These are phyloP conservation scores for Diplodia sapinea DNA, from an alignment of 2,329 filamentous ascomycete species.

Conservation along the genomic window DNA sequence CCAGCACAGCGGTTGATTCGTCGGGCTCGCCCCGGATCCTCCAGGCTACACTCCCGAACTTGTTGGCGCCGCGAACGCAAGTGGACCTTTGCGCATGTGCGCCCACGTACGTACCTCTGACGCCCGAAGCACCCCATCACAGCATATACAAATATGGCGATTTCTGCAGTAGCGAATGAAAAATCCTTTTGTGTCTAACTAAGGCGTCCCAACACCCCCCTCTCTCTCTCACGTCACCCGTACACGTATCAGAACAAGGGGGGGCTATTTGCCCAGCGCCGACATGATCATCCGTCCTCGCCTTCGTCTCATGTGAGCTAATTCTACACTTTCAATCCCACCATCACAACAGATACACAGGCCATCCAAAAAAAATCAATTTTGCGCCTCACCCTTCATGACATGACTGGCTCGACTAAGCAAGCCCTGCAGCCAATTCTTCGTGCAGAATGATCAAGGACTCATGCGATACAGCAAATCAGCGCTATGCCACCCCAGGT, in stretches of 20 bases:
- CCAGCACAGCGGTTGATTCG: slow-evolving; percentile 4
- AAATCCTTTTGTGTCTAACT: slow-evolving; percentile 9
- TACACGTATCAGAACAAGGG: slow-evolving; percentile 14
- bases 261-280: slow-evolving; percentile 5
- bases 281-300: slow-evolving; percentile 26
- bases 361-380: background rate
- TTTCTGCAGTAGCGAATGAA: slow-evolving; percentile 2
- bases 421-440: slow-evolving; percentile 1
- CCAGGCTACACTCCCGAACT: background rate
- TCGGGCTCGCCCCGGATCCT: slow-evolving; percentile 14
- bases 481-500: slow-evolving; percentile 25
- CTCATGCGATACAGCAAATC: slow-evolving; percentile 22
- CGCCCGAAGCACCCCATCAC: background rate
- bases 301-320: slow-evolving; percentile 16
- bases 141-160: background rate
- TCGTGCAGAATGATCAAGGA: slow-evolving; percentile 14
- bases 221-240: slow-evolving; percentile 14
- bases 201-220: background rate
- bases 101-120: slow-evolving; percentile 1
- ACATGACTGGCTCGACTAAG: slow-evolving; percentile 16
- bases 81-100: background rate
- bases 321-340: slow-evolving; percentile 17
- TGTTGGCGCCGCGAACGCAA: background rate
- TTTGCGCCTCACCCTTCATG: slow-evolving; percentile 18
- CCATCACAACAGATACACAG: slow-evolving; percentile 8